Evolutionary conservation across 176 grass and related monocot species (phyloP), one percentile per base, ranked within the genome.

Genomic region (Eremochloa ophiuroides): DNA sequence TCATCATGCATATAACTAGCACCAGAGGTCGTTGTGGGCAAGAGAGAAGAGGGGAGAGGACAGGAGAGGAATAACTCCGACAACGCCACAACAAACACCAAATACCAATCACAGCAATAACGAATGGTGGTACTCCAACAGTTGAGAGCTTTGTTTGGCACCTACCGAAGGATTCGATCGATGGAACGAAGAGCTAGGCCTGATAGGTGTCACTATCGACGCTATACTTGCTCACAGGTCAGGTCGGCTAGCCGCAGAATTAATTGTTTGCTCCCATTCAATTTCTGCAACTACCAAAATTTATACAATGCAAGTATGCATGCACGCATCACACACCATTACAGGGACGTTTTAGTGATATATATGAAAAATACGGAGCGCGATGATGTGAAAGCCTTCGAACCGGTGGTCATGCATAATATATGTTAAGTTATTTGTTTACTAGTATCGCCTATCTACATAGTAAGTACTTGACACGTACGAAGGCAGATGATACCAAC

Each of bases 71-170:
- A 84, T 43, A 62, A 55, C 40, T 63, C 48, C 26, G n/a, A 8
- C 31, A 80, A 78, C 80, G 42, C 79, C 40, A 13, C 61, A 84
- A 65, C 77, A 71, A 85, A 76, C 87, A 85, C 76, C 70, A 41
- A 12, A 80, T 18, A 70, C 67, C 70, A 69, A 89, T 30, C 82
- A 71, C 40, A 8, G 50, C 40, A 62, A 84, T 71, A 70, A 81
- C 67, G 33, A 62, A 13, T 15, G n/a, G n/a, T 22, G 26, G 65
- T 70, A 10, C 77, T 85, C 14, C 7, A 34, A 64, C 82, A 28
- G 55, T 69, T 76, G 53, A 25, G 31, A 80, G 69, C 50, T 6
- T 76, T 41, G 69, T 53, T 84, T 50, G 68, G 31, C 50, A 70
- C 70, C 76, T 43, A 75, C 76, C 69, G 7, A 48, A 73, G 30